Evolutionary conservation across 2,329 filamentous ascomycete genomes (phyloP).

Genomic region (Curvularia sp.): DNA sequence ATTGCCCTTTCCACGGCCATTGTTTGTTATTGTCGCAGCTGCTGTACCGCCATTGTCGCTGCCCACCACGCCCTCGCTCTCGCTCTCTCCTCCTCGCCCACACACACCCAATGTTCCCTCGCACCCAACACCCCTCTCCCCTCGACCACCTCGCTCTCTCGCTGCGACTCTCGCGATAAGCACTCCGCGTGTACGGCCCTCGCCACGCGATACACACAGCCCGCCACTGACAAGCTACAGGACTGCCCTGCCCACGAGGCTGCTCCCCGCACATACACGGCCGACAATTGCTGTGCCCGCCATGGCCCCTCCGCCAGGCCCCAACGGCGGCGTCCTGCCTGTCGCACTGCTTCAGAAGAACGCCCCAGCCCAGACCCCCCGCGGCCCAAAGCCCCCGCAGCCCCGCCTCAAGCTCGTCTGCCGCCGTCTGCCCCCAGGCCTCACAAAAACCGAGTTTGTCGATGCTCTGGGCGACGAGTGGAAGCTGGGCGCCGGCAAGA

Average conservation of each 20-base stretch:
- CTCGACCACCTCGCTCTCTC: neutral
- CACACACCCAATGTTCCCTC: slow-evolving; percentile 9
- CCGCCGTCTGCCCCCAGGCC: slow-evolving; percentile 81
- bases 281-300: slow-evolving; percentile 1
- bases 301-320: slow-evolving; percentile 43
- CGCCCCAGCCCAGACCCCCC: slow-evolving; percentile 37
- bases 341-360: slow-evolving; percentile 49
- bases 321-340: slow-evolving; percentile 51
- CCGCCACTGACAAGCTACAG: neutral
- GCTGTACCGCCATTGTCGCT: neutral
- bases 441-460: slow-evolving; percentile 81
- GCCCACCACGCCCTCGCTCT: neutral
- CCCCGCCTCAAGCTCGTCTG: slow-evolving; percentile 84
- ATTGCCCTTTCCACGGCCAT: neutral
- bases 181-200: neutral
- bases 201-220: neutral
- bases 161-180: slow-evolving; percentile 11
- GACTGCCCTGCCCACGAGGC: neutral
- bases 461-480: slow-evolving; percentile 77
- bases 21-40: neutral
- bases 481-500: slow-evolving; percentile 78
- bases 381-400: slow-evolving; percentile 53
- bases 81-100: neutral
- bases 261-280: neutral
- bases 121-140: slow-evolving; percentile 7